Percentiles rank a stretch among this genome's conserved stretches.
phyloP scores from a whole-genome alignment of 176 grass and related monocot species.

The Zea mays region Zm-B73-REFERENCE-NAM-5.0 NC_050100.1:224325501-224326000 shows the following conservation, averaged over 20 bases:
- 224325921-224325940: slow-evolving; percentile 56
- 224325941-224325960: slow-evolving; percentile 77
- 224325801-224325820: not conserved
- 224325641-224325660: not conserved
- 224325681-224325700: not conserved
- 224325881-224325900: slow-evolving; percentile 76
- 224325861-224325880: slow-evolving; percentile 73
- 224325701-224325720: no score
- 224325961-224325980: slow-evolving; percentile 89
- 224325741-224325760: not conserved
- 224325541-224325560: not conserved
- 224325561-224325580: not conserved
- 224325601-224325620: not conserved
- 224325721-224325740: not conserved
- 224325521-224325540: not conserved
- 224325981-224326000: slow-evolving; percentile 55
- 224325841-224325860: slow-evolving; percentile 13
- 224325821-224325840: slow-evolving; percentile 46
- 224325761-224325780: slow-evolving; percentile 16
- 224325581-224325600: not conserved
- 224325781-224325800: slow-evolving; percentile 14
- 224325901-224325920: slow-evolving; percentile 69
- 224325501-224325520: slow-evolving; percentile 8
- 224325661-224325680: not conserved
- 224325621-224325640: not conserved